Percentiles rank a stretch among this genome's conserved stretches.
Evolutionary conservation across 805 yeast genomes (phyloP).

Genomic region (Nakazawaea pomicola): DNA sequence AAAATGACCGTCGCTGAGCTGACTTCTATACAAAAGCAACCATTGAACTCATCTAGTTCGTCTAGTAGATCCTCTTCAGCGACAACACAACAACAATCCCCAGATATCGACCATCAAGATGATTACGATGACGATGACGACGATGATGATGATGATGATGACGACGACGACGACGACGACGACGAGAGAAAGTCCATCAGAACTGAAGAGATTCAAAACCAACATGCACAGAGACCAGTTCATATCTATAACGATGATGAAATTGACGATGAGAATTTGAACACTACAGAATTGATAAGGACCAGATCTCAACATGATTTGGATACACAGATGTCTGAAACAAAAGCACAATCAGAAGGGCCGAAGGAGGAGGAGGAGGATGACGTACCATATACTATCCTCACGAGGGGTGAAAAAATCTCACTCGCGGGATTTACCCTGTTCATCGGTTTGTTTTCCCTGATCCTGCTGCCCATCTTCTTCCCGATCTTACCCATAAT

Average conservation of each 20-base stretch:
- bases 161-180: not conserved
- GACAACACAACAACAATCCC: too few relatives aligned
- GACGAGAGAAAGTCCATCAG: not conserved
- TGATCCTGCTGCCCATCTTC: conserved; percentile 64
- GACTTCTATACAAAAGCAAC: too few relatives aligned
- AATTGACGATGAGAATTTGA: conserved; percentile 2
- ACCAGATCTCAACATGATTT: conserved; percentile 4
- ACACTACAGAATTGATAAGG: conserved; percentile 5
- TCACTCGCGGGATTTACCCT: conserved; percentile 36
- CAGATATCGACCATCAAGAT: too few relatives aligned
- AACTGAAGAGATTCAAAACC: too few relatives aligned
- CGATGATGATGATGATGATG: too few relatives aligned
- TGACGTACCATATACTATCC: conserved; percentile 37
- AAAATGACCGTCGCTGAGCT: too few relatives aligned
- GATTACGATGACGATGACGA: too few relatives aligned
- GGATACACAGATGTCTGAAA: too few relatives aligned
- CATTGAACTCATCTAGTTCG: too few relatives aligned
- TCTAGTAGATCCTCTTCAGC: too few relatives aligned
- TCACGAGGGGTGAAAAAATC: conserved; percentile 34
- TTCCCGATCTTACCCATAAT: conserved; percentile 63
- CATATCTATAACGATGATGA: not conserved
- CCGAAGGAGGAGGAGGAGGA: not conserved
- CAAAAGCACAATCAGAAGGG: not conserved
- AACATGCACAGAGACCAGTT: not conserved
- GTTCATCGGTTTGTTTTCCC: conserved; percentile 56